Evolutionary conservation across 768 basidiomycete genomes (phyloP), one percentile per base, ranked within the genome.

Genomic region (Collybia nuda): DNA sequence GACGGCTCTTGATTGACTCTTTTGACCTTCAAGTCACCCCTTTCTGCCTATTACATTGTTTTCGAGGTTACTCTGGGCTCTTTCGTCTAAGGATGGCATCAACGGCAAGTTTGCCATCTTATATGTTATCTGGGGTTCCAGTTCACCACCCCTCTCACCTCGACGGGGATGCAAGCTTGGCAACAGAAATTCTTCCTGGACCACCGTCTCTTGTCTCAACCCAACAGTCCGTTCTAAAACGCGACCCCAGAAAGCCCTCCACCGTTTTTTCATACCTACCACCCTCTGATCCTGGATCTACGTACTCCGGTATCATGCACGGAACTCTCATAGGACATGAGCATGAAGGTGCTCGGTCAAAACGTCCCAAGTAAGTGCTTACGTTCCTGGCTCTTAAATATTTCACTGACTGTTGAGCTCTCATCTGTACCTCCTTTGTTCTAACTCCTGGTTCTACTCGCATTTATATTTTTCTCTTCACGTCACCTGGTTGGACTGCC

Each of bases 101-200:
- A 61, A 83, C 85, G 68, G 82, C 84, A 61, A 79, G 76, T 68
- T 70, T 84, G 65, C 85, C 88, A 58, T 80, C 79, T 58, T 90
- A 82, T 70, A 72, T 90, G 77, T 72, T 85, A 63, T 82, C 84
- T 68, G 84, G 84, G 67, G 86, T 86, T 54, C 76, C 84, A 50
- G 81, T 86, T 56, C 72, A 81, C 62, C 90, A 90, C 65, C 90
- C 88, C 60, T 72, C 85, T 60, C 87, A 91, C 70, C 81, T 90
- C 50, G 90, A 90, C 67, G 85, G 88, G 58, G 89, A 93, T 76
- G 72, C 86, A 49, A 77, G 80, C 56, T 79, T 92, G 61, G 90
- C 92, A 55, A 93, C 91, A 53, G 91, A 93, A 79, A 87, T 93
- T 73, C 80, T 93, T 61, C 91, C 91, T 63, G 90, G 90, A 21